Evolutionary conservation across 1,284 basidiomycete genomes (phyloP), one percentile per base, ranked within the genome.

Genomic region (Fistulina hepatica): DNA sequence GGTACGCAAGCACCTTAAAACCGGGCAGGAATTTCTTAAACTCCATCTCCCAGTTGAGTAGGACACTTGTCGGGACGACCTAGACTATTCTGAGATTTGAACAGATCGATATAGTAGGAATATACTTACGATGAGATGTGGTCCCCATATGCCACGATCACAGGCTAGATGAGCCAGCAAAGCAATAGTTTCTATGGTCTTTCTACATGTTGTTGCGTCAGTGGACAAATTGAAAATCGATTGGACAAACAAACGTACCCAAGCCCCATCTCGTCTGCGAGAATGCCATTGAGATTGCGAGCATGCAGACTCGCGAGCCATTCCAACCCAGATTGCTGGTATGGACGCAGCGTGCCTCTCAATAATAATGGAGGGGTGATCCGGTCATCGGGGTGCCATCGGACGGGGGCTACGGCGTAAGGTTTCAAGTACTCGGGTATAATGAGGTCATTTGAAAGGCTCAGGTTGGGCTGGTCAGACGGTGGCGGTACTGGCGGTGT

Each of bases 11-110:
- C 40, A 89, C 78, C 50, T 79, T 85, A 70, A 97, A 93, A 1
- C 92, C 93, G 0, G 93, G 93, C 2, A 97, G 65, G 55, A 97
- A 97, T 60, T 95, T 95, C 60, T 97, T 95, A 69, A 97, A 97
- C 57, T 97, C 93, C 85, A 97, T 94, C 58, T 95, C 93, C 93
- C 93, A 97, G 55, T 97, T 97, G 41, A 97, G 69, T 45, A 97
- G 73, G 40, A 97, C 93, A 44, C 86, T 91, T 2, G 93, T 97
- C 1, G 93, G 91, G 9, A 94, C 92, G 49, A 97, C 79, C 74
- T 76, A 47, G 4, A 25, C 5, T 10, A 21, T 15, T 41, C 24
- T 24, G 35, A 24, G 26, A 16, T 28, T 21, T 21, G 16, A 20
- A 25, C n/a, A 21, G 5, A 21, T 16, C n/a, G 12, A 32, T 22